Base-by-base conservation (phyloP, 768 basidiomycete genomes). In the Panaeolus cyanescens region DNA sequence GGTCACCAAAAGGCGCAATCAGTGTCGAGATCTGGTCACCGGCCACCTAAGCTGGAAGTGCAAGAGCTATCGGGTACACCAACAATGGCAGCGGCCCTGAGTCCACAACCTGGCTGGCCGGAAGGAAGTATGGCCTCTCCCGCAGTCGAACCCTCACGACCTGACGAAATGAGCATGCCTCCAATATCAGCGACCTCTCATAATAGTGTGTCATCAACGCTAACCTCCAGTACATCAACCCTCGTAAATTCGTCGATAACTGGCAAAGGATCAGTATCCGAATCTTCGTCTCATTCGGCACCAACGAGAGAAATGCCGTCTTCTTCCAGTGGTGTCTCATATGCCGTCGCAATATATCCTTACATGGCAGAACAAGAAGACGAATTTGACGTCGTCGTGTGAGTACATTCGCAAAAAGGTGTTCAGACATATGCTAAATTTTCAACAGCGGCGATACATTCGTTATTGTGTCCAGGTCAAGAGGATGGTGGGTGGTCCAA, bases 401-500 rank as follows among this genome's bases (percentile, higher is more conserved):
- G 74, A 77, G 92, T 83, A 9, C 60, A 58, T 54, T 59, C 59
- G 58, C 37, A 36, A 54, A 20, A 32, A 66, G 42, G 28, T 58
- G 45, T 34, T 59, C 32, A 33, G 33, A 37, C 56, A 31, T 13
- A 36, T 34, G 20, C 62, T 15, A 50, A 55, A 20, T 15, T 58
- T 12, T 17, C 28, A 28, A 57, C 2, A 96, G 94, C 15, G 95
- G 94, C 37, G 93, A 96, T 70, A 95, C 95, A 1, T 98, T 95
- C 75, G 87, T 96, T 64, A 96, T 98, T 64, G 78, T 95, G 39
- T 93, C 93, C 58, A 88, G 96, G 57, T 90, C 95, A n/a, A 89
- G 96, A 59, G 96, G 97, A 1, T 99, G 97, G 97, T 99, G 96
- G 95, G 92, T 98, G 32, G 97, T 99, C 4, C 96, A 99, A 71